A percentile compares a stretch with the other conserved stretches of the same genome.
phyloP scores from a whole-genome alignment of 1,284 basidiomycete species.

The Cronartium quercuum region DNA sequence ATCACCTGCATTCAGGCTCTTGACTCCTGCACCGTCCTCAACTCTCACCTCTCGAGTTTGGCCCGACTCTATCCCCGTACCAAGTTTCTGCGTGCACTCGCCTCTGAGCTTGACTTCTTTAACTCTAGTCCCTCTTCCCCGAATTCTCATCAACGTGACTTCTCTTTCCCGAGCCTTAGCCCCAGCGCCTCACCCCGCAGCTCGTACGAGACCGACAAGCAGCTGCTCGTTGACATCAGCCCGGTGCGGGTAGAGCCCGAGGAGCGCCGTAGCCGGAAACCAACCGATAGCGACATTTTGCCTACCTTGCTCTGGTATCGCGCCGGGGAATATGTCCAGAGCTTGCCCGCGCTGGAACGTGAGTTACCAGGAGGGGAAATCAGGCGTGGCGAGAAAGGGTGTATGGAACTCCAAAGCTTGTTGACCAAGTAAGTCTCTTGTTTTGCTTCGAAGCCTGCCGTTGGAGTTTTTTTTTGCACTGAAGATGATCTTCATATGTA shows the following conservation, averaged over 20 bases:
- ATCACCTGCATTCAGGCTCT: constrained; percentile 41
- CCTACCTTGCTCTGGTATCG: constrained; percentile 76
- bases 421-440: constrained; percentile 2
- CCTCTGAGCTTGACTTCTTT: constrained; percentile 69
- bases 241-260: neutral
- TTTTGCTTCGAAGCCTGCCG: no score
- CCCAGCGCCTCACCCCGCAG: neutral
- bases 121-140: constrained; percentile 50
- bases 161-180: neutral
- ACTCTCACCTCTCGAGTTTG: constrained; percentile 62
- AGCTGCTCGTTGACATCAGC: neutral
- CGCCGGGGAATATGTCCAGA: constrained; percentile 69
- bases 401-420: constrained; percentile 22
- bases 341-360: constrained; percentile 78
- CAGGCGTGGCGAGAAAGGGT: constrained; percentile 26
- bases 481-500: no score
- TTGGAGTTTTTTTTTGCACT: no score
- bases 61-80: constrained; percentile 64
- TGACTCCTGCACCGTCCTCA: constrained; percentile 58
- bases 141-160: constrained; percentile 54
- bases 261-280: constrained; percentile 1
- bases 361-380: constrained; percentile 61
- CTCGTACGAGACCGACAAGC: neutral
- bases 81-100: constrained; percentile 70
- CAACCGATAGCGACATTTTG: constrained; percentile 64